Evolutionary conservation across 352 stramenopile genomes (phyloP).

Genomic region (Phytophthora pisi): DNA sequence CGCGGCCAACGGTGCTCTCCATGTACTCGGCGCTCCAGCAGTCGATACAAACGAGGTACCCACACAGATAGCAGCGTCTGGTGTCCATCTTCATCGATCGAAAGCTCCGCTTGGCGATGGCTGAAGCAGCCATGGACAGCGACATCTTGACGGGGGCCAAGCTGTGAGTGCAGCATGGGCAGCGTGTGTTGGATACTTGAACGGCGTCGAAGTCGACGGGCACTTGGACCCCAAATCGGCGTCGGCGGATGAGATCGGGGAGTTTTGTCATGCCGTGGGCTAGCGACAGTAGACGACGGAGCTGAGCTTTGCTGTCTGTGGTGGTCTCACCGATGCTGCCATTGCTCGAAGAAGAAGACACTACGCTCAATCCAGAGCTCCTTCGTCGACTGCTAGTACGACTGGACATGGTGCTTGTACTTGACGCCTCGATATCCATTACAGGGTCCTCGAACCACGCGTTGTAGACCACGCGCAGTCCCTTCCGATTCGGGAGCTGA

Average conservation of each 20-base stretch:
- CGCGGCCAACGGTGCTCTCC: slow-evolving; percentile 18
- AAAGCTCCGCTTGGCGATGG: slow-evolving; percentile 17
- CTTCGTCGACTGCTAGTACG: slow-evolving; percentile 12
- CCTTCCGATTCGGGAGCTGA: slow-evolving; percentile 36
- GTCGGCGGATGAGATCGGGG: slow-evolving; percentile 25
- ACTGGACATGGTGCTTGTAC: slow-evolving; percentile 16
- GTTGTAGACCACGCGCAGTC: slow-evolving; percentile 49
- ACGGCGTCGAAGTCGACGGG: slow-evolving; percentile 17
- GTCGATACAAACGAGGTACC: slow-evolving; percentile 27
- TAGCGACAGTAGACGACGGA: slow-evolving; percentile 25
- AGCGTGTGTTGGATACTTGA: slow-evolving; percentile 18
- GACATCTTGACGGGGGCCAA: slow-evolving; percentile 32
- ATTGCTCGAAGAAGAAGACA: slow-evolving; percentile 9
- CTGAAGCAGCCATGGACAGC: slow-evolving; percentile 17
- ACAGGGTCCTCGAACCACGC: slow-evolving; percentile 26
- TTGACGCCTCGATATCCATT: slow-evolving; percentile 3
- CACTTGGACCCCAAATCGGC: slow-evolving; percentile 32
- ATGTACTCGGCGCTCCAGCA: slow-evolving; percentile 33
- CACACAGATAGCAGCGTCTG: slow-evolving; percentile 29
- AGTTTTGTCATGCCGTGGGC: slow-evolving; percentile 30
- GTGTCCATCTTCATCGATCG: slow-evolving; percentile 22
- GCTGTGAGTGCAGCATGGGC: slow-evolving; percentile 36
- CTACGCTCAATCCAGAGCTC: slow-evolving; percentile 8
- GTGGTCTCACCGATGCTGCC: background rate
- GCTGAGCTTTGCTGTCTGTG: slow-evolving; percentile 19